Conservation (phyloP, 441 rosid genomes). For the Cnidoscolus chayamansa region DNA sequence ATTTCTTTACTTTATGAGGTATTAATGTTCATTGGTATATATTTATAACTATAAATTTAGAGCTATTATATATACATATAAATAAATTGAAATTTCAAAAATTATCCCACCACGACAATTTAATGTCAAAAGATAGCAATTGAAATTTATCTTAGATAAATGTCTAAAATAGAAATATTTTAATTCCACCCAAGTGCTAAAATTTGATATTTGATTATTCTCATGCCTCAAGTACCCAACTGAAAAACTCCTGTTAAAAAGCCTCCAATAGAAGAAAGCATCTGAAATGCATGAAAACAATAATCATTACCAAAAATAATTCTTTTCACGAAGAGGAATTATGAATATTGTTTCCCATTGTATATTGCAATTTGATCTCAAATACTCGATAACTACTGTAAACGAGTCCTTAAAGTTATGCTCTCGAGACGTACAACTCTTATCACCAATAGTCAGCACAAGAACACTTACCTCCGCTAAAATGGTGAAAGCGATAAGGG, state of each 20-base stretch:
- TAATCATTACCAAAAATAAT: no score
- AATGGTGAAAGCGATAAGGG: conserved; percentile 79
- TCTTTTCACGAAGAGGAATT: no score
- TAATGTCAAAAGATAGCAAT: no score
- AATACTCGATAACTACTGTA: not conserved
- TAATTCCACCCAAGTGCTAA: no score
- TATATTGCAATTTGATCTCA: not conserved
- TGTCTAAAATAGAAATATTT: no score
- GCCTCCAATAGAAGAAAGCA: no score
- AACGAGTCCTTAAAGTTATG: not conserved
- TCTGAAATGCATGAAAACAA: no score
- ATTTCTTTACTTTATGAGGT: not conserved
- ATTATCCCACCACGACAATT: not conserved
- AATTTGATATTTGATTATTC: no score
- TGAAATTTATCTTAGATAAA: no score
- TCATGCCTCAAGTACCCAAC: no score
- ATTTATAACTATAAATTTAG: not conserved
- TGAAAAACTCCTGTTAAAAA: no score
- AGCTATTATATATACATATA: not conserved
- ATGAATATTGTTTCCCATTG: not conserved
- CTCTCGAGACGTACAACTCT: not conserved
- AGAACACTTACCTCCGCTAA: conserved; percentile 61
- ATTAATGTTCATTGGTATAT: not conserved
- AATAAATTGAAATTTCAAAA: not conserved
- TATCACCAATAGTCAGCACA: conserved; percentile 73